A percentile compares a stretch with the other conserved stretches of the same genome.
phyloP scores from a whole-genome alignment of 2,329 filamentous ascomycete species.

The Aspergillus pseudonomiae region DNA sequence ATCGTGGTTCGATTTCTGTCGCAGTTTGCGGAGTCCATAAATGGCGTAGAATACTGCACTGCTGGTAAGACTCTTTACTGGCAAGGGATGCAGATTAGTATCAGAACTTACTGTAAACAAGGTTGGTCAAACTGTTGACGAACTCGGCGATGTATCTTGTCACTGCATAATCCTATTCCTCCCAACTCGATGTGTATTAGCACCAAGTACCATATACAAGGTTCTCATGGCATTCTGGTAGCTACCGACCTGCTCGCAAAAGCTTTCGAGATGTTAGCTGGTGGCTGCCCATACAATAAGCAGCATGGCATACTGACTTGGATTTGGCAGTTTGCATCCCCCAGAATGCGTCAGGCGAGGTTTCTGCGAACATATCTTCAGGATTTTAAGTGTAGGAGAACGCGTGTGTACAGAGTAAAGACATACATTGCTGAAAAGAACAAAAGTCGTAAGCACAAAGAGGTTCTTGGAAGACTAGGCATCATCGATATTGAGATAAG shows the following conservation, averaged over 20 bases:
- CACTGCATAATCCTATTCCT: constrained; percentile 28
- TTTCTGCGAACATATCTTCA: background rate
- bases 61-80: background rate
- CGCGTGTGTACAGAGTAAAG: background rate
- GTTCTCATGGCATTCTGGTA: background rate
- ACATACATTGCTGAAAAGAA: background rate
- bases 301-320: constrained; percentile 1
- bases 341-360: background rate
- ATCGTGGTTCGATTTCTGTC: constrained; percentile 5
- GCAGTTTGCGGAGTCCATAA: constrained; percentile 18
- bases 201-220: no score
- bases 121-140: constrained; percentile 33
- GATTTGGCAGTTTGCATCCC: constrained; percentile 2
- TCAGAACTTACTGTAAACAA: constrained; percentile 23
- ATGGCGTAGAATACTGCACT: constrained; percentile 27
- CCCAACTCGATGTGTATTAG: background rate
- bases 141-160: constrained; percentile 31
- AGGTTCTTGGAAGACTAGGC: background rate
- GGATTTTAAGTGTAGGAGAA: background rate
- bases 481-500: background rate
- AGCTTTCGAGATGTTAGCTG: constrained; percentile 1
- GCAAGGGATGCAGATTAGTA: background rate
- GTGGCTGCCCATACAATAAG: background rate
- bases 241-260: constrained; percentile 11
- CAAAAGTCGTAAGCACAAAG: no score